phyloP scores from a whole-genome alignment of 495 filamentous ascomycete genomes.

The Trichocladium uniseriatum region DNA sequence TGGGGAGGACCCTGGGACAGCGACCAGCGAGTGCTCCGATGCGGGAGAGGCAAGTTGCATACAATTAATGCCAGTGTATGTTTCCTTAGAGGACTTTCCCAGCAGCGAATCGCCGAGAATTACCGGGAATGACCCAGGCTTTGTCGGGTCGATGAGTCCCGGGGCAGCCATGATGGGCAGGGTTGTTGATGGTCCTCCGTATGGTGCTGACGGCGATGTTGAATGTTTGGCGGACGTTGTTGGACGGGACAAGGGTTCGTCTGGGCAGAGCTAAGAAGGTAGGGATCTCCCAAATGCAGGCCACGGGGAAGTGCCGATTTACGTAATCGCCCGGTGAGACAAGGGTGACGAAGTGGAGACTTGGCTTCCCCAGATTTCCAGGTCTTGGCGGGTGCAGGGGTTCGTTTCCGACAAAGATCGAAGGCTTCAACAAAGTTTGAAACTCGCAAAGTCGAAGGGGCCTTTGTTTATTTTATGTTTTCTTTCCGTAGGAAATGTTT shows the following conservation, averaged over 20 bases:
- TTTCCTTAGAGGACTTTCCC: constrained; percentile 43
- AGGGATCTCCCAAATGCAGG: neutral
- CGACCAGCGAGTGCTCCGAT: neutral
- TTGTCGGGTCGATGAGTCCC: constrained; percentile 37
- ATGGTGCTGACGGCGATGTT: neutral
- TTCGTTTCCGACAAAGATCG: too few relatives aligned
- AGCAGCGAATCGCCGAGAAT: constrained; percentile 47
- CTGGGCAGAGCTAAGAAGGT: neutral
- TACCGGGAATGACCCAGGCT: constrained; percentile 44
- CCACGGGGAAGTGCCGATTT: neutral
- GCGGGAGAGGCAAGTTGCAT: constrained; percentile 13
- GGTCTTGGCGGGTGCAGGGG: too few relatives aligned
- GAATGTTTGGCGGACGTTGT: neutral
- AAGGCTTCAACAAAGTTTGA: too few relatives aligned
- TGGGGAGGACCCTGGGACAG: neutral
- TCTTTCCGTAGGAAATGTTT: too few relatives aligned
- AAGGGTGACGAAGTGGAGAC: too few relatives aligned
- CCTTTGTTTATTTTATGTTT: too few relatives aligned
- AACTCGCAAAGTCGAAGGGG: too few relatives aligned
- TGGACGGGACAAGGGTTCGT: neutral
- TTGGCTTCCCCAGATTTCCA: too few relatives aligned
- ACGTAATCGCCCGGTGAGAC: too few relatives aligned
- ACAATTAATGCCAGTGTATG: constrained; percentile 46
- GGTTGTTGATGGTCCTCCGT: neutral
- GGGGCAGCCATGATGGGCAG: constrained; percentile 20